phyloP scores from a whole-genome alignment of 2,329 filamentous ascomycete genomes.

The Microthyrium microscopicum region DNA sequence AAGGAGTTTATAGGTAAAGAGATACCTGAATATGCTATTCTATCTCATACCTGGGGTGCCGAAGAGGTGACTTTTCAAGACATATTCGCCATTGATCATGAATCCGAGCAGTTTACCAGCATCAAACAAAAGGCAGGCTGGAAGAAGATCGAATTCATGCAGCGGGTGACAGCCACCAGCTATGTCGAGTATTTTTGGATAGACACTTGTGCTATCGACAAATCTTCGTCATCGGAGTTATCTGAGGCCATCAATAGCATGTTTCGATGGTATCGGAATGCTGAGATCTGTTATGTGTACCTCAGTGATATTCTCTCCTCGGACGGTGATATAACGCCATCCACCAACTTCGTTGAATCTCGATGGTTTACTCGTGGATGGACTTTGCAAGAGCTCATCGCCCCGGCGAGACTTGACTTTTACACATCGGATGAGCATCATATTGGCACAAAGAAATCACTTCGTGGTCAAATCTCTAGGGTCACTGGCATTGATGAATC shows the following conservation, averaged over 20 bases:
- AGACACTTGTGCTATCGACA: too few relatives aligned
- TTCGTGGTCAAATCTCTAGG: not conserved
- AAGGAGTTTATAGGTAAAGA: too few relatives aligned
- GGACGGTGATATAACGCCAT: not conserved
- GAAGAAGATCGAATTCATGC: too few relatives aligned
- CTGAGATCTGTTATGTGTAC: slow-evolving; percentile 7
- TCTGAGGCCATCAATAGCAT: slow-evolving; percentile 8
- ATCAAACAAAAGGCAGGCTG: too few relatives aligned
- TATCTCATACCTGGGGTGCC: too few relatives aligned
- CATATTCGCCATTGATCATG: too few relatives aligned
- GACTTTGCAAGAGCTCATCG: slow-evolving; percentile 7
- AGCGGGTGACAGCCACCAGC: too few relatives aligned
- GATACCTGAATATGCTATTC: too few relatives aligned
- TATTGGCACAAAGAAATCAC: slow-evolving; percentile 1
- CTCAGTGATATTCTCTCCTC: slow-evolving; percentile 2
- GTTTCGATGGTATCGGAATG: slow-evolving; percentile 8
- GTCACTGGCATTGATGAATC: slow-evolving; percentile 6
- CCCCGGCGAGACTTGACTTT: slow-evolving; percentile 4
- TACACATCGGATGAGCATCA: not conserved
- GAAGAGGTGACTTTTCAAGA: too few relatives aligned
- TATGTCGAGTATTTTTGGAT: too few relatives aligned
- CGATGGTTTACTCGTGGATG: slow-evolving; percentile 8
- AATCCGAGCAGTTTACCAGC: too few relatives aligned
- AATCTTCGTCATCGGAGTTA: too few relatives aligned
- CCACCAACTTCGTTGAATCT: not conserved